Percentiles rank a stretch among this genome's conserved stretches.
These are phyloP conservation scores for Elaphomyces granulatus DNA, from an alignment of 495 filamentous ascomycete species.

Conservation along the genomic window DNA sequence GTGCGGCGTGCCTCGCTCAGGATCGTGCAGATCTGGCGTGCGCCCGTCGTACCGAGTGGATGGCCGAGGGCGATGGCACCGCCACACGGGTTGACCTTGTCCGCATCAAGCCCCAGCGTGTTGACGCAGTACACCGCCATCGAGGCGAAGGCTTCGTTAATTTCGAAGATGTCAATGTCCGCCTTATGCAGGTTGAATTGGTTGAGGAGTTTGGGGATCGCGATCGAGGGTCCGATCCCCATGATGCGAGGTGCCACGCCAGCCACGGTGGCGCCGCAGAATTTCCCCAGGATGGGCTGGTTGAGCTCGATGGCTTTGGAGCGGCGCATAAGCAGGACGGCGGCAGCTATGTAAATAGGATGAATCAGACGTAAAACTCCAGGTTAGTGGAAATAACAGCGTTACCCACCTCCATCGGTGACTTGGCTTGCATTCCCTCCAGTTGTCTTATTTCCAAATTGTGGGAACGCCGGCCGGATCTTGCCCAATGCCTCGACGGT, in stretches of 20 bases:
- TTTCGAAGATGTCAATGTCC: constrained; percentile 80
- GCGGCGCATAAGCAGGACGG: constrained; percentile 86
- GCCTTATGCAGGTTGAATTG: constrained; percentile 66
- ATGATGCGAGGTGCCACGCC: constrained; percentile 87
- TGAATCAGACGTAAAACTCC: not conserved
- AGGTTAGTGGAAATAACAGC: not conserved
- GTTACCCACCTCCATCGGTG: constrained; percentile 59
- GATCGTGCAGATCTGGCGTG: constrained; percentile 71
- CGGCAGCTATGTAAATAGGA: constrained; percentile 42
- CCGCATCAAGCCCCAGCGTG: constrained; percentile 56
- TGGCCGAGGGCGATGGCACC: constrained; percentile 72
- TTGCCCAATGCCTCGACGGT: constrained; percentile 69
- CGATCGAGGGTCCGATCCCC: constrained; percentile 90
- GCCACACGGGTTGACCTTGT: constrained; percentile 81
- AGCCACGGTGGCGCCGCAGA: constrained; percentile 78
- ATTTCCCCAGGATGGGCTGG: constrained; percentile 90
- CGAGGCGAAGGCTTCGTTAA: constrained; percentile 95
- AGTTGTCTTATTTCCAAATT: constrained; percentile 76
- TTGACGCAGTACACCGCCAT: constrained; percentile 93
- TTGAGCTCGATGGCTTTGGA: constrained; percentile 74
- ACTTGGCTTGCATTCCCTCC: constrained; percentile 96
- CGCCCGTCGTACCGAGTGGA: constrained; percentile 67
- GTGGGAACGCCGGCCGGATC: constrained; percentile 81
- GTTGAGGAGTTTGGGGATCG: constrained; percentile 82
- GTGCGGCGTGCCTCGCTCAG: constrained; percentile 63